A percentile compares a stretch with the other conserved stretches of the same genome.
phyloP scores from a whole-genome alignment of 2,329 filamentous ascomycete genomes.

The Bertia moriformis region DNA sequence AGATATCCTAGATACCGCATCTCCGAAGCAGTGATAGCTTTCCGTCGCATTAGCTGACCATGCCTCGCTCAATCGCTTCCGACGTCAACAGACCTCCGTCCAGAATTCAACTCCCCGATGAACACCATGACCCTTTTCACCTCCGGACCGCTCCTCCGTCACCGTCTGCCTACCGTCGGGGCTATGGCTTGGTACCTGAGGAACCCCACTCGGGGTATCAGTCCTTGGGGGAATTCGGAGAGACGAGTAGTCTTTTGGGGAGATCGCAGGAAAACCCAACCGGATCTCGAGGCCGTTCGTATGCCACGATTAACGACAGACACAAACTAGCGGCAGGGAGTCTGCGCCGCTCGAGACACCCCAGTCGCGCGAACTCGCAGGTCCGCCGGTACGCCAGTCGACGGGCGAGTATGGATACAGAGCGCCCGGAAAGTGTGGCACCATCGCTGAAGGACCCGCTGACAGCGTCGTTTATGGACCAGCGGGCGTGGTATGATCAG shows the following conservation, averaged over 20 bases:
- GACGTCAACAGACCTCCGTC: no score
- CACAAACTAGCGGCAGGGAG: not conserved
- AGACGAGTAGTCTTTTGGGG: not conserved
- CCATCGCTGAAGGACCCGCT: not conserved
- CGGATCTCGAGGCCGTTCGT: not conserved
- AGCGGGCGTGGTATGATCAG: constrained; percentile 96
- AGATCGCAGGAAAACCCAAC: not conserved
- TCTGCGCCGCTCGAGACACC: not conserved
- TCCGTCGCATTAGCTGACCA: no score
- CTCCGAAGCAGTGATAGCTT: no score
- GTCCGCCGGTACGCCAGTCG: not conserved
- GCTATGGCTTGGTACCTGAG: not conserved
- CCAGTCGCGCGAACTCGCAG: not conserved
- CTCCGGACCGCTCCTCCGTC: constrained; percentile 1
- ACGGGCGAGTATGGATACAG: not conserved
- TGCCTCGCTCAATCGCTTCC: no score
- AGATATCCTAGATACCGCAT: no score
- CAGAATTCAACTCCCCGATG: no score
- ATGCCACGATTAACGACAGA: not conserved
- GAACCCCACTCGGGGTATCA: not conserved
- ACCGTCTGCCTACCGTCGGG: not conserved
- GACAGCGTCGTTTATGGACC: constrained; percentile 42
- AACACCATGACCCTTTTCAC: no score
- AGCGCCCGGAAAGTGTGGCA: not conserved
- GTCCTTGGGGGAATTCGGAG: not conserved